Base-by-base conservation (phyloP, 306 rosid species). In the Acmispon strigosus region DNA sequence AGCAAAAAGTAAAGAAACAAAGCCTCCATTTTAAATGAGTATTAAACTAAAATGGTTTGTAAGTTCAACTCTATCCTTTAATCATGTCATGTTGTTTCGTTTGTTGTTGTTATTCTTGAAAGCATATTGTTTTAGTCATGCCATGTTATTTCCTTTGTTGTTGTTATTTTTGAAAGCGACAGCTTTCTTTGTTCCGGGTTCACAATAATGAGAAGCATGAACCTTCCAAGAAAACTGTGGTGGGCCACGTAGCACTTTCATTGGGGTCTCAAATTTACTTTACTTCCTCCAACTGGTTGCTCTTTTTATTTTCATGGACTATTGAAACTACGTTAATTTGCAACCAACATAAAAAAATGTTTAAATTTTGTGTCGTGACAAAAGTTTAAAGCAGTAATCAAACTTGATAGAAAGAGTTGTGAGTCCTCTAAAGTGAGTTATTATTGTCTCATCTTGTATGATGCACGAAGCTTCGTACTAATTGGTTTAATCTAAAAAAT, bases 141-240 rank as follows among this genome's bases (percentile, higher is more conserved):
- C 9, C 11, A 4, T 61, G 22, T 12, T 56, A 51, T 53, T 68
- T 66, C 59, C 66, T 27, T 76, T 50, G 63, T 60, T 50, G 63
- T 60, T 72, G 63, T 62, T 73, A 73, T 62, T 22, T 34, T 37
- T 73, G 51, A 73, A 52, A 73, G 63, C 15, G 73, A 72, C 62
- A 48, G 72, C 20, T 61, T 69, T 57, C 52, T 60, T 69, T 6
- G 76, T 51, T 61, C 60, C 2, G 47, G 68, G 45, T n/a, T 57
- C 67, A 29, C 58, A 18, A 1, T 18, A 29, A 44, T 5, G 43
- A 17, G 79, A 75, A 71, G 51, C 62, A 78, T 68, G 91, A 84
- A 86, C 72, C 85, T 89, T 86, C 96, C 73, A 29, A 62, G 76
- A 79, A 69, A 68, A 17, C 67, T 17, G 24, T 59, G 52, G 82